Evolutionary conservation across 768 basidiomycete genomes (phyloP).

Genomic region (Pleurotus cornucopiae): DNA sequence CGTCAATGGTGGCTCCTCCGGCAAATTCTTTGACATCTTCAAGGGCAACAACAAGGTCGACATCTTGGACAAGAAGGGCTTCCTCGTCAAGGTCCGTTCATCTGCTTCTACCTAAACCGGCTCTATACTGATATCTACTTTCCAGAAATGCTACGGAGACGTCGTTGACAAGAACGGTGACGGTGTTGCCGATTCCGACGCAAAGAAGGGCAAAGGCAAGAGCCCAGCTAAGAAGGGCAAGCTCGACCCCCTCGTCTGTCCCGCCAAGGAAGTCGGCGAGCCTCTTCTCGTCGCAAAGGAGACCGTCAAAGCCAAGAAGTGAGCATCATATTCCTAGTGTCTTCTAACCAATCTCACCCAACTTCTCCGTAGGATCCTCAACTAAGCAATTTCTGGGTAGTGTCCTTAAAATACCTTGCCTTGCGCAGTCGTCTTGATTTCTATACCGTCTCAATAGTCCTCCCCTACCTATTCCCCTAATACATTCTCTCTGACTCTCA

Average conservation of each 20-base stretch:
- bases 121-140: background rate
- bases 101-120: too few relatives aligned
- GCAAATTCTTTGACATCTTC: conserved; percentile 7
- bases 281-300: conserved; percentile 4
- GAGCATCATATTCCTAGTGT: background rate
- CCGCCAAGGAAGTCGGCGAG: background rate
- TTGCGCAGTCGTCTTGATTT: background rate
- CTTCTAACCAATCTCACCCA: background rate
- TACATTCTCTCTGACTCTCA: background rate
- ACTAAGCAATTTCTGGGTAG: background rate
- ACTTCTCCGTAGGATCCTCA: conserved; percentile 3
- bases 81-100: conserved; percentile 1
- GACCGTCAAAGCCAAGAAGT: conserved; percentile 2
- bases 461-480: background rate
- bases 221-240: background rate
- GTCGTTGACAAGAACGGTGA: background rate
- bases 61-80: conserved; percentile 2
- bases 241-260: conserved; percentile 5
- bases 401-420: background rate
- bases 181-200: background rate
- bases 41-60: conserved; percentile 3
- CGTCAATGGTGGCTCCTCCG: conserved; percentile 1
- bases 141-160: background rate
- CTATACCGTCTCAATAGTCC: background rate
- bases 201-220: background rate